These are phyloP conservation scores for Chlorophyllum brunneum DNA, from an alignment of 768 basidiomycete species.

Conservation along the genomic window DNA sequence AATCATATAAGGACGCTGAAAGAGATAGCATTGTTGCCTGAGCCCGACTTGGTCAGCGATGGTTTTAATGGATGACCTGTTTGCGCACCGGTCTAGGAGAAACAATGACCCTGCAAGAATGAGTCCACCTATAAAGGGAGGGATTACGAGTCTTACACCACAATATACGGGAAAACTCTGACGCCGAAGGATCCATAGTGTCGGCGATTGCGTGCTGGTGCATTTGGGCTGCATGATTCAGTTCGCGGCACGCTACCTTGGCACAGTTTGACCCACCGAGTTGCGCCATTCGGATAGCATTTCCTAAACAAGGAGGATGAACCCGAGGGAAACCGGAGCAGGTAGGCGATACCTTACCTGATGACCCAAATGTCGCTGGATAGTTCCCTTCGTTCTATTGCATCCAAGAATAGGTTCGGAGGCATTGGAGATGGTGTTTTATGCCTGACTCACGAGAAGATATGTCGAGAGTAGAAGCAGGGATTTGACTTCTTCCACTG, in stretches of 20 bases:
- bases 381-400: conserved; percentile 16
- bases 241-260: too few relatives aligned
- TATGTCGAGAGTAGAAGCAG: conserved; percentile 14
- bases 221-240: neutral
- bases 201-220: neutral
- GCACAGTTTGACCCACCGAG: too few relatives aligned
- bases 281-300: conserved; percentile 19
- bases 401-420: neutral
- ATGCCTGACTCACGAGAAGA: conserved; percentile 9
- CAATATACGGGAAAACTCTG: neutral
- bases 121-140: neutral
- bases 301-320: neutral
- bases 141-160: conserved; percentile 1
- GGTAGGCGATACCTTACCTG: too few relatives aligned
- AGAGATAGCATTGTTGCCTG: conserved; percentile 14
- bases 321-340: neutral
- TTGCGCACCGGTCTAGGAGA: conserved; percentile 14
- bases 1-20: conserved; percentile 16
- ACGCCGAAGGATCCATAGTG: neutral
- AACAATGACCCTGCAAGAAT: conserved; percentile 17
- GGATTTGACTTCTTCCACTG: conserved; percentile 15
- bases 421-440: neutral
- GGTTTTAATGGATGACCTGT: too few relatives aligned
- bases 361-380: neutral
- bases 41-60: too few relatives aligned